A percentile compares a stretch with the other conserved stretches of the same genome.
Evolutionary conservation across 331 rosid genomes (phyloP).

Genomic region (Spiraea crenata): DNA sequence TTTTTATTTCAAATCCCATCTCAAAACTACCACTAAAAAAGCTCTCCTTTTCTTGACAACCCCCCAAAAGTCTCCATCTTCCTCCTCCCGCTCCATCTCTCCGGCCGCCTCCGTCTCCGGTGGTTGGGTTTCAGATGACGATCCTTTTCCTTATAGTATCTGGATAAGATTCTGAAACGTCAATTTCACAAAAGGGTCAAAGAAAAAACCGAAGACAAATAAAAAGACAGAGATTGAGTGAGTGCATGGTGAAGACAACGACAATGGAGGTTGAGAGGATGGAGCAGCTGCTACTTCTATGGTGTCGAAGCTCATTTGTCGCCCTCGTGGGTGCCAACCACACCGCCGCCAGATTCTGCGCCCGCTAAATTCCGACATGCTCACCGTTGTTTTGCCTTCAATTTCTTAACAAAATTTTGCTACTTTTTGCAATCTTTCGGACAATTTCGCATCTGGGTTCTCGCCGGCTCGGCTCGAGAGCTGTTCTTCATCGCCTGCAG

Average conservation of each 20-base stretch:
- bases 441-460: constrained; percentile 12
- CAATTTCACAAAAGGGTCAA: not conserved
- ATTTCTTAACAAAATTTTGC: not conserved
- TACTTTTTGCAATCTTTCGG: not conserved
- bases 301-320: constrained; percentile 42
- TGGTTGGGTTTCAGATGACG: constrained; percentile 25
- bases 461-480: constrained; percentile 3
- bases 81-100: not conserved
- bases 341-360: constrained; percentile 66
- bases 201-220: not conserved
- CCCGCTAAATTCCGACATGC: constrained; percentile 38
- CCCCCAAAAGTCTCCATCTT: not conserved
- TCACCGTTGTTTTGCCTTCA: not conserved
- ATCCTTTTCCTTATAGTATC: not conserved
- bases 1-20: too few relatives aligned
- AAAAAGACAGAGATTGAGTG: not conserved
- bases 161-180: constrained; percentile 25
- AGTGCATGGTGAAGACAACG: not conserved
- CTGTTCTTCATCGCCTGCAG: not conserved
- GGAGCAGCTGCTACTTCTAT: constrained; percentile 39
- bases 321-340: constrained; percentile 77
- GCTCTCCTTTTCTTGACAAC: constrained; percentile 4
- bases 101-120: not conserved
- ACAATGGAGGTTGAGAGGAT: constrained; percentile 55
- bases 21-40: not conserved